Base-by-base conservation (phyloP, 495 filamentous ascomycete genomes). In the Glonium stellatum region DNA sequence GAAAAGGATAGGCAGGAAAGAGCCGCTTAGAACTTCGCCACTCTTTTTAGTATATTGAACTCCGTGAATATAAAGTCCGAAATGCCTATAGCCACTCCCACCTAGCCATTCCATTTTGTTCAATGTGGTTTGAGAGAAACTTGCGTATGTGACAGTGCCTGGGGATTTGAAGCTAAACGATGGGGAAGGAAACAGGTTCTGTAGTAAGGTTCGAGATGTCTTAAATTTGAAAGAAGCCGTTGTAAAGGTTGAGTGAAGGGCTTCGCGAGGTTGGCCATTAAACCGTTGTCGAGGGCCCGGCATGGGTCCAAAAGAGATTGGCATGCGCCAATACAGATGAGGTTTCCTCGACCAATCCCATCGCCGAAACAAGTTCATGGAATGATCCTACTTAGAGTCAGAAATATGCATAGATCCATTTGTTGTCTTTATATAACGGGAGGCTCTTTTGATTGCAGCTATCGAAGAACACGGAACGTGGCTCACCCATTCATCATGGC, bases 31-130 rank as follows among this genome's bases (percentile, higher is more conserved):
- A 5, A 74, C 61, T 0, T 71, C 67, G 1, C 80, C 80, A 59
- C 81, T 72, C 15, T 74, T 69, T 58, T 78, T 80, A 15, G 59
- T 72, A 62, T 82, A 83, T 59, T 81, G 71, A 19, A 84, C 78
- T 0, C 77, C 81, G 59, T 85, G 80, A 37, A 85, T 75, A 58
- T 82, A 82, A 12, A 85, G 73, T 0, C 79, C 79, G 4, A 82
- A 60, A 47, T 80, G 77, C n/a, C 72, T 76, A 62, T 83, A 84
- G 8, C 81, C 81, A 10, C 69, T 67, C 6, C 80, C 79, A 4
- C 76, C 80, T 4, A 83, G 76, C 80, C 80, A 84, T 57, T 73
- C 67, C 78, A 84, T 77, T 0, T 76, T 74, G 36, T 73, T 67
- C 5, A 83, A 66, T 2, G 73, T 79, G 5, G 77, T 80, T 36